Evolutionary conservation across 2,329 filamentous ascomycete genomes (phyloP), one percentile per base, ranked within the genome.

Genomic region (Phaeosphaeria sp.): DNA sequence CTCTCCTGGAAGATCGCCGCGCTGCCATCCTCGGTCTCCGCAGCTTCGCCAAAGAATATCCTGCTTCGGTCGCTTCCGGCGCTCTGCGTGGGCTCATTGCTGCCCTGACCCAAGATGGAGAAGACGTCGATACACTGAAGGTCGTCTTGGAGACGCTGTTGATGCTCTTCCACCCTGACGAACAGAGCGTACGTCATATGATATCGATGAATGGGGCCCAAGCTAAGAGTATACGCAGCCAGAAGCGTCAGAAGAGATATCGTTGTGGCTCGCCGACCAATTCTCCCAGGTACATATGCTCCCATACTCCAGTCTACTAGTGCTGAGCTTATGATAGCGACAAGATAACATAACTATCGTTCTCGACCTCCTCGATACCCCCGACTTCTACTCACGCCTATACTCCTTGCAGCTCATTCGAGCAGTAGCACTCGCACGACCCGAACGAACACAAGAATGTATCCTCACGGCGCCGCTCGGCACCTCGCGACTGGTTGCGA

Each of bases 61-160:
- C 95, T 39, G 96, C 96, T 15, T 96, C 93, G 7, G 95, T 99
- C 36, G 92, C 96, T 1, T 97, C 93, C 3, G 93, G 93, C 40
- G 92, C 93, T n/a, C 81, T 99, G 48, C 87, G 94, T 61, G 92
- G 91, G 55, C 83, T 99, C 55, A 98, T 99, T 65, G 88, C 87
- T 13, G 92, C 91, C 68, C 81, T 99, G 52, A 87, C 87, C 65
- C 93, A 92, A 74, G 95, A 99, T 84, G 88, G 87, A 59, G 92
- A 96, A 74, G 95, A 99, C 84, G 90, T 97, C 56, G 95, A 99
- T 77, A 99, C 96, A 5, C 90, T 96, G 74, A 96, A 97, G 79
- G 88, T 96, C 56, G 91, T 97, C 60, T 84, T 99, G 64, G 95
- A 99, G 84, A 99, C 96, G 45, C 82, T 99, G 69, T 83, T 98